Conservation (phyloP, 257 asterid genomes). For the Solanum stenotomum region DNA sequence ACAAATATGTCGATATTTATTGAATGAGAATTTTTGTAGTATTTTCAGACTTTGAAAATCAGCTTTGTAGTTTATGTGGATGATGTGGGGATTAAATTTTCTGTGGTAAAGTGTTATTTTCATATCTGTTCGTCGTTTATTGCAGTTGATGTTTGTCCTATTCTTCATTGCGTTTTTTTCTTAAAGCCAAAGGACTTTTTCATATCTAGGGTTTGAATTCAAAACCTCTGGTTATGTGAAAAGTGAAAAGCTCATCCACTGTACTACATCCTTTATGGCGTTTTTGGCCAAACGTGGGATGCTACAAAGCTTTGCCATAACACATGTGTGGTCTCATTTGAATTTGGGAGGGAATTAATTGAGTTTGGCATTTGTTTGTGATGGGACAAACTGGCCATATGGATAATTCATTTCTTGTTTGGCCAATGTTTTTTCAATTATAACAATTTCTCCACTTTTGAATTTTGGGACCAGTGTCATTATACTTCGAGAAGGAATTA, state of each 20-base stretch:
- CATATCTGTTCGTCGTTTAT: neutral
- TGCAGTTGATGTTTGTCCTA: neutral
- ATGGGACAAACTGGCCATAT: neutral
- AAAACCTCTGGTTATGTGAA: neutral
- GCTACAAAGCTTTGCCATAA: no score
- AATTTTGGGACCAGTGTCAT: neutral
- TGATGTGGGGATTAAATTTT: neutral
- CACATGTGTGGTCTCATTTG: neutral
- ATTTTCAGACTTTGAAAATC: neutral
- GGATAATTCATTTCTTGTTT: neutral
- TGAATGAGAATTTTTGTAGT: slow-evolving; percentile 3
- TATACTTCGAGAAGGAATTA: neutral
- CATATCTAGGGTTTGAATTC: no score
- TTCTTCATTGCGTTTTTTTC: neutral
- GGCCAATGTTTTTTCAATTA: neutral
- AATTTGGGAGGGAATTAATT: neutral
- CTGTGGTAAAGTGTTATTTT: neutral
- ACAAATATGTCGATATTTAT: slow-evolving; percentile 1
- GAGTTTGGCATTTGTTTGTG: neutral
- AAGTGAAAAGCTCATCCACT: no score
- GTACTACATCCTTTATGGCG: neutral
- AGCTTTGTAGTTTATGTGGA: neutral
- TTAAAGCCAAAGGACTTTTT: no score
- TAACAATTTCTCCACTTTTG: neutral
- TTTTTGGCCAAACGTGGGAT: neutral